A percentile compares a stretch with the other conserved stretches of the same genome.
phyloP scores from a whole-genome alignment of 805 yeast genomes.

The Yamadazyma philogaea region DNA sequence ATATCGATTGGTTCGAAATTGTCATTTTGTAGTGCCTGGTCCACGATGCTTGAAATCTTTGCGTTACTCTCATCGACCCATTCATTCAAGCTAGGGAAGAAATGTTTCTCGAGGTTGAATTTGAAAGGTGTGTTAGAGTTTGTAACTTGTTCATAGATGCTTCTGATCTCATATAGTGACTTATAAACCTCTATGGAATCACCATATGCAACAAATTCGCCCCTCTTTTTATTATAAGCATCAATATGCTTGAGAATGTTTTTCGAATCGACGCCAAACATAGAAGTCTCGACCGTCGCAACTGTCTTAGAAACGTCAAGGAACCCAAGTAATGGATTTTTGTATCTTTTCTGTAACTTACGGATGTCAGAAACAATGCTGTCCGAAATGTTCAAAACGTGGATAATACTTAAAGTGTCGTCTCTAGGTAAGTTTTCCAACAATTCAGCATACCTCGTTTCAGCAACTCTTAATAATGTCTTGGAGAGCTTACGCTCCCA shows the following conservation, averaged over 20 bases:
- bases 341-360: slow-evolving; percentile 56
- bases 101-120: slow-evolving; percentile 55
- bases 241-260: slow-evolving; percentile 50
- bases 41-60: slow-evolving; percentile 47
- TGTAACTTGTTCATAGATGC: slow-evolving; percentile 48
- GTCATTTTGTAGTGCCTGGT: slow-evolving; percentile 58
- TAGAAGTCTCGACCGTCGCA: slow-evolving; percentile 47
- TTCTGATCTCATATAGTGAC: slow-evolving; percentile 50
- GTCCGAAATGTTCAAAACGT: slow-evolving; percentile 57
- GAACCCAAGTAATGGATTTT: slow-evolving; percentile 57
- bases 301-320: slow-evolving; percentile 50
- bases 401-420: slow-evolving; percentile 48
- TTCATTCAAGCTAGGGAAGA: slow-evolving; percentile 38
- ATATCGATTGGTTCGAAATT: slow-evolving; percentile 50
- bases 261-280: slow-evolving; percentile 52
- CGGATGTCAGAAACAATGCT: slow-evolving; percentile 48
- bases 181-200: slow-evolving; percentile 60
- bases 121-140: slow-evolving; percentile 40
- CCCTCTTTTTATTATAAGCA: slow-evolving; percentile 33
- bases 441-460: slow-evolving; percentile 36
- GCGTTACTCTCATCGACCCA: slow-evolving; percentile 46
- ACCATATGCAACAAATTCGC: slow-evolving; percentile 41
- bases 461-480: slow-evolving; percentile 34
- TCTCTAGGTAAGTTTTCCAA: slow-evolving; percentile 56
- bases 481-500: slow-evolving; percentile 44